A percentile compares a stretch with the other conserved stretches of the same genome.
Evolutionary conservation across 202 grass and related monocot species (phyloP).

Genomic region (Carex sylvatica): DNA sequence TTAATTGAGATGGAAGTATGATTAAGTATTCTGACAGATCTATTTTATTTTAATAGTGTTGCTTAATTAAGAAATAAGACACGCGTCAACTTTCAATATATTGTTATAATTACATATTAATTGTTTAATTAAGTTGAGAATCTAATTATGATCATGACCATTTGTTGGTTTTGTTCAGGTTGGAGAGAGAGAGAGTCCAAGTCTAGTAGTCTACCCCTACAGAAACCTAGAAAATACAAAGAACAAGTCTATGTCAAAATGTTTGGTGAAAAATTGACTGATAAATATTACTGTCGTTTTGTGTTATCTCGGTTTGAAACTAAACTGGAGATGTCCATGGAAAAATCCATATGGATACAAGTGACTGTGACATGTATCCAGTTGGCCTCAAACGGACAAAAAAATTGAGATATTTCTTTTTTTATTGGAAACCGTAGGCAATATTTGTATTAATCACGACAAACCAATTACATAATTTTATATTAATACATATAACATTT

Average conservation of each 20-base stretch:
- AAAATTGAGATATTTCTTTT: too few relatives aligned
- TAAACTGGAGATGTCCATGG: too few relatives aligned
- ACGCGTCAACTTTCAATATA: background rate
- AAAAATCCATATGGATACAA: too few relatives aligned
- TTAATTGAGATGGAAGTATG: background rate
- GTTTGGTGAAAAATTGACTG: conserved; percentile 12
- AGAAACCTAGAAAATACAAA: background rate
- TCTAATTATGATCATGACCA: background rate
- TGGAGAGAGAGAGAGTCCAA: background rate
- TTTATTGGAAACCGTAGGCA: too few relatives aligned
- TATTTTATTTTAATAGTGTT: background rate
- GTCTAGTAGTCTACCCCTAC: background rate
- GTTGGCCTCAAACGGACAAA: too few relatives aligned
- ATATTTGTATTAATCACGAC: too few relatives aligned
- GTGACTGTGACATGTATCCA: too few relatives aligned
- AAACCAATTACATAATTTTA: too few relatives aligned
- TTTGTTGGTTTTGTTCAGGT: conserved; percentile 3
- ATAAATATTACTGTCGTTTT: background rate
- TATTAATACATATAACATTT: too few relatives aligned
- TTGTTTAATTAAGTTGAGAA: background rate
- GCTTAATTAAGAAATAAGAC: background rate
- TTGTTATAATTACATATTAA: background rate
- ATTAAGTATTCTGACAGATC: background rate
- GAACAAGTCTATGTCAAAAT: background rate
- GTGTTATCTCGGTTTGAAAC: background rate